phyloP scores from a whole-genome alignment of 306 rosid genomes.

The Trichosanthes cucumerina region DNA sequence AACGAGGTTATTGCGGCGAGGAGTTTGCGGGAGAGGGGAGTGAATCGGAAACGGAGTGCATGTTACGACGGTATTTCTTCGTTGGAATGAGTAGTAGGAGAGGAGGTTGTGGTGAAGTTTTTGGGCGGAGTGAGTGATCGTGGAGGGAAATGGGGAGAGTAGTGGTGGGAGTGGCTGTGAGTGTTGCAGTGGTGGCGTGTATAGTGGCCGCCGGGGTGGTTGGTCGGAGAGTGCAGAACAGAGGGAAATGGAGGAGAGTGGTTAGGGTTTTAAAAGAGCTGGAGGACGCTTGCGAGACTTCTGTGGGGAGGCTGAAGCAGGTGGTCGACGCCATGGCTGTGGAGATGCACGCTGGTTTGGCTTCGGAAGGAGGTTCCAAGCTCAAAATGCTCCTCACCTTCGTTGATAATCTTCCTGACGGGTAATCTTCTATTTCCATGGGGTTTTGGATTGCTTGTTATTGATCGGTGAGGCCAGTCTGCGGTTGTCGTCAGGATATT shows the following conservation, averaged over 20 bases:
- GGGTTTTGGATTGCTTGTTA: neutral
- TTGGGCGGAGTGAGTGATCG: constrained; percentile 39
- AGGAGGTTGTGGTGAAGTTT: constrained; percentile 30
- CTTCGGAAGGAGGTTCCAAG: constrained; percentile 94
- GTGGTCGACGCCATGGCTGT: constrained; percentile 96
- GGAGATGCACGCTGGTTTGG: constrained; percentile 99
- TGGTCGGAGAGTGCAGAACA: constrained; percentile 52
- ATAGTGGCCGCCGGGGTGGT: constrained; percentile 77
- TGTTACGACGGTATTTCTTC: constrained; percentile 56
- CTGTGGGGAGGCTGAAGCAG: constrained; percentile 58
- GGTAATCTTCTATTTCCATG: constrained; percentile 33
- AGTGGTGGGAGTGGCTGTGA: constrained; percentile 51
- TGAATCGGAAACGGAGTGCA: constrained; percentile 28
- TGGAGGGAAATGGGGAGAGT: constrained; percentile 50
- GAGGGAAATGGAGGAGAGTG: constrained; percentile 67
- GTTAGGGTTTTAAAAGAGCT: constrained; percentile 59
- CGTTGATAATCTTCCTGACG: constrained; percentile 77
- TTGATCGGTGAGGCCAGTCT: neutral
- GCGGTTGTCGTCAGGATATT: neutral
- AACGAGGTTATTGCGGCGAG: neutral
- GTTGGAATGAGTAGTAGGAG: constrained; percentile 17
- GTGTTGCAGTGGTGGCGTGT: constrained; percentile 63
- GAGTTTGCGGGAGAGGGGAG: neutral
- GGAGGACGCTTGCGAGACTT: constrained; percentile 58
- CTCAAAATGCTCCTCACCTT: constrained; percentile 94